Conservation (phyloP, 1,139 yeast species). For the Geotrichum klebahnii region DNA sequence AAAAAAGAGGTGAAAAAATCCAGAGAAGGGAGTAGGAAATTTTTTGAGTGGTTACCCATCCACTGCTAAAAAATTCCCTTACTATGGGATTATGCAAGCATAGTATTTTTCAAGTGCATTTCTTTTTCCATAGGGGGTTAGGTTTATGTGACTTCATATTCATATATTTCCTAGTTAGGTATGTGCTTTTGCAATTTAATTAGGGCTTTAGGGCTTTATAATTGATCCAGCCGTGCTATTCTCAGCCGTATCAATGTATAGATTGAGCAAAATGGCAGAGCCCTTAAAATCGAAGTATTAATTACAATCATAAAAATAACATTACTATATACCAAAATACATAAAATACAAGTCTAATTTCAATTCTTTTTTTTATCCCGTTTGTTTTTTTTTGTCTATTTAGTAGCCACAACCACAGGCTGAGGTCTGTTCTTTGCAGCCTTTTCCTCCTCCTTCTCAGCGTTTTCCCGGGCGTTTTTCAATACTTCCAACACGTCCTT, state of each 20-base stretch:
- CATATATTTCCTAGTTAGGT: too few species aligned
- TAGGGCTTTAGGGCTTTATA: conserved; percentile 4
- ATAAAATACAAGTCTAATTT: conserved; percentile 10
- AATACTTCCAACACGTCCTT: conserved; percentile 38
- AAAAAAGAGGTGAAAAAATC: too few species aligned
- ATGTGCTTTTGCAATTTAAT: too few species aligned
- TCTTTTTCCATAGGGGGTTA: background rate
- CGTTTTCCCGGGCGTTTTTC: conserved; percentile 35
- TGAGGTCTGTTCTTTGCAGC: conserved; percentile 10
- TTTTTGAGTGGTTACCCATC: conserved; percentile 8
- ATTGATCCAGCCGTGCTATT: conserved; percentile 9
- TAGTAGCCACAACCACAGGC: conserved; percentile 1
- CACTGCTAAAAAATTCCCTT: background rate
- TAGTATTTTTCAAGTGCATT: too few species aligned
- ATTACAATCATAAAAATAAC: background rate
- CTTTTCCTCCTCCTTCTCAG: conserved; percentile 30
- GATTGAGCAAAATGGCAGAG: too few species aligned
- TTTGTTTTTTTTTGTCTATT: conserved; percentile 2
- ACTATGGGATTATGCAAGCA: background rate
- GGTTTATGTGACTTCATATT: background rate
- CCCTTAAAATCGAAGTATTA: too few species aligned
- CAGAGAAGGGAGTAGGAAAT: background rate
- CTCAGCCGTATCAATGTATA: background rate
- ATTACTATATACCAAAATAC: conserved; percentile 11
- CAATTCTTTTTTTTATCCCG: too few species aligned